Evolutionary conservation across 106 monocot genomes (phyloP).

Genomic region (Phalaenopsis aphrodite): DNA sequence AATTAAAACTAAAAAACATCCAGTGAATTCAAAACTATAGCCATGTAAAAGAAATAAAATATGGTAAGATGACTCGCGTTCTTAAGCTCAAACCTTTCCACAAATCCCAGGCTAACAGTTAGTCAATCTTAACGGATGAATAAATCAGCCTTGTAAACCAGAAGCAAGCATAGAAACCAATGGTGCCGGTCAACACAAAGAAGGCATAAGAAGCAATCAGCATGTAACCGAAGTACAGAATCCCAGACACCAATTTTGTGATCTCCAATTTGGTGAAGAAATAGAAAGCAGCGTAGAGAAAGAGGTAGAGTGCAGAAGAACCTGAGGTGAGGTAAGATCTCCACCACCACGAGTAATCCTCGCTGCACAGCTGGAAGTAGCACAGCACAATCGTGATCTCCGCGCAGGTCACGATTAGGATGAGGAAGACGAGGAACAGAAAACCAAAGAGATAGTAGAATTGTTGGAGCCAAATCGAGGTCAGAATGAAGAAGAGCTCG

Average conservation of each 20-base stretch:
- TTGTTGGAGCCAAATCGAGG: conserved; percentile 98
- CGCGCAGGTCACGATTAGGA: conserved; percentile 82
- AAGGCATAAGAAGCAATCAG: conserved; percentile 89
- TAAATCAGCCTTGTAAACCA: conserved; percentile 95
- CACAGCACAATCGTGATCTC: conserved; percentile 95
- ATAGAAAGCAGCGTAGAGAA: conserved; percentile 88
- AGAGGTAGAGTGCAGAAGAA: conserved; percentile 90
- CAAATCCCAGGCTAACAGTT: neutral
- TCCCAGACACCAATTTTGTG: conserved; percentile 73
- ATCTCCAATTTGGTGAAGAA: conserved; percentile 99
- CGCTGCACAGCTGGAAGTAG: conserved; percentile 98
- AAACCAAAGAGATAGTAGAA: conserved; percentile 99
- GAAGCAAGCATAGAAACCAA: conserved; percentile 96
- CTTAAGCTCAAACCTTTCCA: too few species aligned
- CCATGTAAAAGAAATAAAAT: neutral
- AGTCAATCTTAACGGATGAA: conserved; percentile 97
- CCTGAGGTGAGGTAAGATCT: conserved; percentile 88
- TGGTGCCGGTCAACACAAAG: conserved; percentile 87
- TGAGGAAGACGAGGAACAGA: conserved; percentile 86
- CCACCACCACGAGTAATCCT: conserved; percentile 99
- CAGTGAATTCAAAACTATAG: conserved; percentile 7
- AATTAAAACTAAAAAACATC: neutral
- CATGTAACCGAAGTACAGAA: conserved; percentile 98
- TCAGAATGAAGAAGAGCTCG: conserved; percentile 95
- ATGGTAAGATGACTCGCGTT: too few species aligned